A percentile compares a stretch with the other conserved stretches of the same genome.
phyloP scores from a whole-genome alignment of 179 eudicot species.

The Actinidia chinensis region DNA sequence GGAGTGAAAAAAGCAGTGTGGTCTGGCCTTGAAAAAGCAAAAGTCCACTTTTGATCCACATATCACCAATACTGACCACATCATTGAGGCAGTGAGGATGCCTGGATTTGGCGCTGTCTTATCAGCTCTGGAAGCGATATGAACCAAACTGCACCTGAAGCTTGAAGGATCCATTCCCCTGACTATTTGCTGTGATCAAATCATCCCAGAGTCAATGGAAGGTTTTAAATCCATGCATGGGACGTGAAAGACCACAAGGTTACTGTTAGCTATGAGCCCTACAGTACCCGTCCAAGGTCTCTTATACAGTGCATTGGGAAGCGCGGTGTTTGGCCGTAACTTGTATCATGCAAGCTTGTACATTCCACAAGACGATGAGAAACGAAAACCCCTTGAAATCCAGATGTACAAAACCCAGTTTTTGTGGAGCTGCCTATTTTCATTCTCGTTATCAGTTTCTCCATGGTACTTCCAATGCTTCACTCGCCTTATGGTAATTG shows the following conservation, averaged over 20 bases:
- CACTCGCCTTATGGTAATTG: slow-evolving; percentile 81
- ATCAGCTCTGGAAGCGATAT: slow-evolving; percentile 69
- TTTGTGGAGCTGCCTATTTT: slow-evolving; percentile 80
- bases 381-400: slow-evolving; percentile 59
- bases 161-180: slow-evolving; percentile 56
- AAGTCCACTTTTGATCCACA: slow-evolving; percentile 88
- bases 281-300: slow-evolving; percentile 81
- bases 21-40: slow-evolving; percentile 94
- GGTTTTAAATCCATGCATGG: slow-evolving; percentile 71
- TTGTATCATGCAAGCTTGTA: slow-evolving; percentile 64
- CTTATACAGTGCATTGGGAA: slow-evolving; percentile 61
- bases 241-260: slow-evolving; percentile 52
- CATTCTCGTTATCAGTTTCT: slow-evolving; percentile 72
- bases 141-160: slow-evolving; percentile 63
- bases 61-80: slow-evolving; percentile 45
- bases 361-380: slow-evolving; percentile 65
- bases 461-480: slow-evolving; percentile 92
- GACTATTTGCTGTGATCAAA: slow-evolving; percentile 49
- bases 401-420: slow-evolving; percentile 63
- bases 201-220: slow-evolving; percentile 50
- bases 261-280: slow-evolving; percentile 68
- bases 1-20: slow-evolving; percentile 96
- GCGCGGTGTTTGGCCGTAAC: slow-evolving; percentile 50
- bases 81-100: slow-evolving; percentile 75
- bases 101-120: slow-evolving; percentile 90